Evolutionary conservation across 306 rosid genomes (phyloP), one percentile per base, ranked within the genome.

Genomic region (Betula pendula): DNA sequence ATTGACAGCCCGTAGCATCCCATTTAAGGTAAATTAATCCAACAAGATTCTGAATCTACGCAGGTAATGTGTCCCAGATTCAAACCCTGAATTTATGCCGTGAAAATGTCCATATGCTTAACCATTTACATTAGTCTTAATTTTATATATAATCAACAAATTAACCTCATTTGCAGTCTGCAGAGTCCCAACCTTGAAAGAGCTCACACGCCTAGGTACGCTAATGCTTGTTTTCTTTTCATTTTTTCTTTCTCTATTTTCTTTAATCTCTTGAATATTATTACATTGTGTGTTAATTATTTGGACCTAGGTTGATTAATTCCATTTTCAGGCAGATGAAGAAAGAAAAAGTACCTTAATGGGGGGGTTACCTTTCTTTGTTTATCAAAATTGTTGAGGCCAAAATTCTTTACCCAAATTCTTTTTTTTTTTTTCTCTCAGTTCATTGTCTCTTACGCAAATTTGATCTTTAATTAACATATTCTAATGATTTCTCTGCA

Each of bases 41-140:
- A 65, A 38, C 27, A 17, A 65, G 70, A 65, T 65, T 38, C 70
- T 38, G 70, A 19, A 38, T 65, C 48, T 19, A n/a, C n/a, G 19
- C 15, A 17, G 4, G 40, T n/a, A 38, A 4, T 17, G 69, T 33
- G 15, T 3, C 45, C 69, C 3, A 63, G 14, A 63, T 63, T 63
- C 27, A n/a, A 35, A 3, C 6, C 48, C 48, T 38, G 20, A 65
- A 65, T 65, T 35, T 38, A 59, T n/a, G 70, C 70, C 16, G 15
- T 16, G 27, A 65, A 35, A 65, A 7, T 65, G 47, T 38, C 70
- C 47, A 3, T 2, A 8, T 35, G 3, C 25, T 35, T 38, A 11
- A 35, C 44, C 22, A 38, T 60, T 17, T 2, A n/a, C 68, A 3
- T 62, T 38, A 38, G 1, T 16, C 43, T 31, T 8, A n/a, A n/a